Evolutionary conservation across 345 rosid species (phyloP).

Genomic region (Garcia nutans): DNA sequence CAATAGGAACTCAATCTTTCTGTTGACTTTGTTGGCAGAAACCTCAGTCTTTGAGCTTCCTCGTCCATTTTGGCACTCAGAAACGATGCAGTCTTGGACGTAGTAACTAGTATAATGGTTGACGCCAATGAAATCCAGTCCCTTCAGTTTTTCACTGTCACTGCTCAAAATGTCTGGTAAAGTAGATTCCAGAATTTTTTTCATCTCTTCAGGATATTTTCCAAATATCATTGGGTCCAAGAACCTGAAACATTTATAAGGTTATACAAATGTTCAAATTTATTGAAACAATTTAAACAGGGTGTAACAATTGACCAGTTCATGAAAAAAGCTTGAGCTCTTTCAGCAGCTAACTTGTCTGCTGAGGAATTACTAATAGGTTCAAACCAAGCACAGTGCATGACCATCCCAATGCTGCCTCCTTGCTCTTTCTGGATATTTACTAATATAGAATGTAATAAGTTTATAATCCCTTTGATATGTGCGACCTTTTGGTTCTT

Average conservation of each 20-base stretch:
- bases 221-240: slow-evolving; percentile 63
- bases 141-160: slow-evolving; percentile 37
- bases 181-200: slow-evolving; percentile 37
- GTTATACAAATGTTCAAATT: background rate
- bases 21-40: slow-evolving; percentile 20
- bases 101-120: slow-evolving; percentile 65
- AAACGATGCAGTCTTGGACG: slow-evolving; percentile 51
- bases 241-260: slow-evolving; percentile 42
- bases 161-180: slow-evolving; percentile 50
- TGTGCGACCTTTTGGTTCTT: too few relatives aligned
- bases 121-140: slow-evolving; percentile 64
- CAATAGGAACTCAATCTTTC: slow-evolving; percentile 46
- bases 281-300: background rate
- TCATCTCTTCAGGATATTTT: slow-evolving; percentile 59
- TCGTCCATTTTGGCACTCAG: slow-evolving; percentile 47
- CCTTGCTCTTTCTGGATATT: slow-evolving; percentile 47
- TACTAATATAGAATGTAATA: background rate
- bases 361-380: slow-evolving; percentile 49
- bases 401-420: slow-evolving; percentile 60
- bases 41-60: slow-evolving; percentile 55
- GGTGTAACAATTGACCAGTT: slow-evolving; percentile 39
- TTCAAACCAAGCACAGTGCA: slow-evolving; percentile 55
- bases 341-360: slow-evolving; percentile 52
- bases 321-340: slow-evolving; percentile 60
- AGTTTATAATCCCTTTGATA: background rate